These are phyloP conservation scores for Candida loeiensis DNA, from an alignment of 805 yeast species.

Conservation along the genomic window DNA sequence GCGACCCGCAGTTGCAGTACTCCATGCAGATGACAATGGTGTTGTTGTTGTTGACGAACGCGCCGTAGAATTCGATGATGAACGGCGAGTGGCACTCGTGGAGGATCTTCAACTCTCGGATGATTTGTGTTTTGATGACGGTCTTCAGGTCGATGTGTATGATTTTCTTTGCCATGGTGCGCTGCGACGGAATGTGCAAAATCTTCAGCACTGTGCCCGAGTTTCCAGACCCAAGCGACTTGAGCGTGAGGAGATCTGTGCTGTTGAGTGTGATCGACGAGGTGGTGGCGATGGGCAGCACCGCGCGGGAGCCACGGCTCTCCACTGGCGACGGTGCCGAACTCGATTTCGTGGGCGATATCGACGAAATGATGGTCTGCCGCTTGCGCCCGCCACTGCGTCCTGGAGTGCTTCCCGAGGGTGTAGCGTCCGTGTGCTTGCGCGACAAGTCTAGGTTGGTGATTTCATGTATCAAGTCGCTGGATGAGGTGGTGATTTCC, in stretches of 20 bases:
- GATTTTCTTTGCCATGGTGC: slow-evolving; percentile 84
- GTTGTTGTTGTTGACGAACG: slow-evolving; percentile 59
- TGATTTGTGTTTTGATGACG: slow-evolving; percentile 74
- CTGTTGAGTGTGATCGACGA: slow-evolving; percentile 28
- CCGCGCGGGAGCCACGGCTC: slow-evolving; percentile 9
- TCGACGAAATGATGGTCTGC: slow-evolving; percentile 41
- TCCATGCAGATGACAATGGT: slow-evolving; percentile 93
- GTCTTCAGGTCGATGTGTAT: slow-evolving; percentile 83
- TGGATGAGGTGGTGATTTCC: slow-evolving; percentile 19
- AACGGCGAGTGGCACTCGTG: slow-evolving; percentile 83
- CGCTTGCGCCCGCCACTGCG: slow-evolving; percentile 23
- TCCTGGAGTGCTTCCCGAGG: slow-evolving; percentile 1
- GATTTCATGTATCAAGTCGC: slow-evolving; percentile 25
- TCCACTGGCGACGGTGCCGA: slow-evolving; percentile 17
- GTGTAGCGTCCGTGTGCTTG: slow-evolving; percentile 8
- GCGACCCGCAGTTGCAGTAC: slow-evolving; percentile 90
- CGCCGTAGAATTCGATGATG: slow-evolving; percentile 89
- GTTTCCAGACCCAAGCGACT: slow-evolving; percentile 86
- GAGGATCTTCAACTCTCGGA: slow-evolving; percentile 84
- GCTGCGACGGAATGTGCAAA: slow-evolving; percentile 82
- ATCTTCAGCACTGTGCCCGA: slow-evolving; percentile 92
- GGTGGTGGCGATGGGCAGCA: slow-evolving; percentile 35
- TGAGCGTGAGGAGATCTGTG: slow-evolving; percentile 70
- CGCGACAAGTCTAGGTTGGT: slow-evolving; percentile 20
- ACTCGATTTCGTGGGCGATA: slow-evolving; percentile 38